Conservation (phyloP, 768 basidiomycete species). For the Mycena galopus region DNA sequence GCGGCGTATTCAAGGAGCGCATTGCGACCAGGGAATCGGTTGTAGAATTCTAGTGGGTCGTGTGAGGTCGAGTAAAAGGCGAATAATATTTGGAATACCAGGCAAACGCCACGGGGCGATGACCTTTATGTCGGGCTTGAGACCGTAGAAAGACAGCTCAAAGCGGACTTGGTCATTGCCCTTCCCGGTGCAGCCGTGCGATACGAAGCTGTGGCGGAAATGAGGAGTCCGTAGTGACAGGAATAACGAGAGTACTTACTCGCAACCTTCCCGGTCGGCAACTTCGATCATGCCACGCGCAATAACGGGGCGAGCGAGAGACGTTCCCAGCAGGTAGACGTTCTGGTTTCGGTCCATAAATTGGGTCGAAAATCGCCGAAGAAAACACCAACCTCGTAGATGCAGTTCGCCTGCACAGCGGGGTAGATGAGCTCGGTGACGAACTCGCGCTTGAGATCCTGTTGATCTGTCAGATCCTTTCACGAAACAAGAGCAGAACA, state of each 20-base stretch:
- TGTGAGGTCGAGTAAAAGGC: background rate
- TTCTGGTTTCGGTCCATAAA: slow-evolving; percentile 61
- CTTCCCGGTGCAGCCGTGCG: slow-evolving; percentile 99
- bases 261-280: slow-evolving; percentile 93
- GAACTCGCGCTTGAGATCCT: slow-evolving; percentile 97
- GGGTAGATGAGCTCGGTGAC: slow-evolving; percentile 97
- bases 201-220: slow-evolving; percentile 76
- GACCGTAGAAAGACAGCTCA: slow-evolving; percentile 98
- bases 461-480: slow-evolving; percentile 1
- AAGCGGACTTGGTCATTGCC: slow-evolving; percentile 99
- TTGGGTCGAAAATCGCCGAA: background rate
- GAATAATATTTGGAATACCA: slow-evolving; percentile 65
- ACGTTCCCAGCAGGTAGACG: slow-evolving; percentile 97
- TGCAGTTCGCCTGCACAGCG: slow-evolving; percentile 97
- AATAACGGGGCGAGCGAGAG: slow-evolving; percentile 97
- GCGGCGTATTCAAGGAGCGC: slow-evolving; percentile 93
- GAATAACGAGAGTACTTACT: slow-evolving; percentile 67
- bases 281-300: slow-evolving; percentile 98
- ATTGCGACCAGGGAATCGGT: slow-evolving; percentile 95
- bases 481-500: background rate
- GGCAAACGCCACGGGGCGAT: slow-evolving; percentile 98
- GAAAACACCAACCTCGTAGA: slow-evolving; percentile 84
- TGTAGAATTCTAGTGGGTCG: slow-evolving; percentile 83
- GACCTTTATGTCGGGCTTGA: slow-evolving; percentile 99
- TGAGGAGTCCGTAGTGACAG: background rate